Evolutionary conservation across 1,139 yeast species (phyloP), one percentile per base, ranked within the genome.

Genomic region (Kodamaea suecica): DNA sequence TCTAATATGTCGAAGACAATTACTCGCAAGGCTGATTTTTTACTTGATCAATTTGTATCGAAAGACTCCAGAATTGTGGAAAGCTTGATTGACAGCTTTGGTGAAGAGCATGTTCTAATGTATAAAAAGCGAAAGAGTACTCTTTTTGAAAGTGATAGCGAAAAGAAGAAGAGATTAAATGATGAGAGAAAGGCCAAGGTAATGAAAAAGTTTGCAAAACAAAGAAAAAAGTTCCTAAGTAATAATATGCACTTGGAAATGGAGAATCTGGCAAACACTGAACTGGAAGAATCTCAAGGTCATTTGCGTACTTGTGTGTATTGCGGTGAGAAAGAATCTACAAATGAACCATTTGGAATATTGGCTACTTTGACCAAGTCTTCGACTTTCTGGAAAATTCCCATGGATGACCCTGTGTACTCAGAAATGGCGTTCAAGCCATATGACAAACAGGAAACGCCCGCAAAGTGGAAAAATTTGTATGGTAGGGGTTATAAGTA

Each of bases 271-370:
- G 37, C 40, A 9, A 32, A 33, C 0, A 21, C 36, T 11, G 45
- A 39, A 1, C 38, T 35, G 3, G 35, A 34, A 7, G 40, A 36
- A 2, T 36, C 52, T 4, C 29, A 26, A 35, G 6, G 47, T 45
- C 16, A 7, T 4, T 38, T 41, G n/a, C 55, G 77, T 39, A 57
- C 58, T 2, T 84, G 94, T 61, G 82, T 84, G 1, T 52, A 79
- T 11, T 84, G 94, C 57, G 87, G 84, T 37, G 83, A 78, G 40
- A 59, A 67, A 1, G 80, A 75, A 38, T 59, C 66, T 7, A 40
- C 51, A 15, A 63, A 64, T 16, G 65, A 70, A 9, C 46, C 68
- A 0, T 76, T 82, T 55, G 85, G 84, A 4, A 54, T 78, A n/a
- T 69, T 80, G n/a, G 68, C 67, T 4, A 59, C 63, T 19, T 49